A percentile compares a stretch with the other conserved stretches of the same genome.
Conservation (phyloP, 495 filamentous ascomycete genomes). For the Trichoderma erinaceum region DNA sequence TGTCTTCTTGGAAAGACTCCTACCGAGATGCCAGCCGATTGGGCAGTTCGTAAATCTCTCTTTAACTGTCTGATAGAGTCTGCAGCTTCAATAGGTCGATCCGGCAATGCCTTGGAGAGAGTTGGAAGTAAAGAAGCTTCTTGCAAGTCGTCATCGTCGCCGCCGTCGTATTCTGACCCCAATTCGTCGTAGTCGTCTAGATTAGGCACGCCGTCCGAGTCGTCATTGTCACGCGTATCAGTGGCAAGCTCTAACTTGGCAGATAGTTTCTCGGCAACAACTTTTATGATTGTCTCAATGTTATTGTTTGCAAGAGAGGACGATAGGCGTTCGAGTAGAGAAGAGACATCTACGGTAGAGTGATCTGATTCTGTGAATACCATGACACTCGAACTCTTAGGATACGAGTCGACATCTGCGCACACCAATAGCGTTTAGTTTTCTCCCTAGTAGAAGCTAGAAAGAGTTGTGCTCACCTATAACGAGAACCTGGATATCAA, state of each 20-base stretch:
- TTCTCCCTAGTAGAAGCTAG: not conserved
- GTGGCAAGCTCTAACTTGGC: not conserved
- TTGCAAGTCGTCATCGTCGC: not conserved
- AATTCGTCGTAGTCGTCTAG: not conserved
- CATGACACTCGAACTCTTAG: slow-evolving; percentile 52
- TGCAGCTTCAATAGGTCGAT: not conserved
- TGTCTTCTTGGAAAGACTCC: not conserved
- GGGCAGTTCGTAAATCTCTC: not conserved
- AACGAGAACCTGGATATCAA: slow-evolving; percentile 22
- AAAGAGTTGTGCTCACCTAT: not conserved
- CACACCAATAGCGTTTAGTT: not conserved
- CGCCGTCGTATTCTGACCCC: not conserved
- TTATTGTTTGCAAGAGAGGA: not conserved
- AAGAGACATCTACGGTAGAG: slow-evolving; percentile 4
- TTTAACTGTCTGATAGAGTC: not conserved
- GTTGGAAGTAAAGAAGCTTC: not conserved
- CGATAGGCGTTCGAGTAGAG: not conserved
- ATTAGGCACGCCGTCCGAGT: not conserved
- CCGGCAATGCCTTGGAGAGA: not conserved
- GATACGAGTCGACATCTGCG: slow-evolving; percentile 60
- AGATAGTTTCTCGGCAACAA: not conserved
- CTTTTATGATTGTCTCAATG: not conserved
- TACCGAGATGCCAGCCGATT: not conserved
- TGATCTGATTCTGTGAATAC: slow-evolving; percentile 52
- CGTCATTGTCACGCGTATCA: not conserved